Evolutionary conservation across 2,329 filamentous ascomycete species (phyloP).

Genomic region (Aspergillus glaucus): DNA sequence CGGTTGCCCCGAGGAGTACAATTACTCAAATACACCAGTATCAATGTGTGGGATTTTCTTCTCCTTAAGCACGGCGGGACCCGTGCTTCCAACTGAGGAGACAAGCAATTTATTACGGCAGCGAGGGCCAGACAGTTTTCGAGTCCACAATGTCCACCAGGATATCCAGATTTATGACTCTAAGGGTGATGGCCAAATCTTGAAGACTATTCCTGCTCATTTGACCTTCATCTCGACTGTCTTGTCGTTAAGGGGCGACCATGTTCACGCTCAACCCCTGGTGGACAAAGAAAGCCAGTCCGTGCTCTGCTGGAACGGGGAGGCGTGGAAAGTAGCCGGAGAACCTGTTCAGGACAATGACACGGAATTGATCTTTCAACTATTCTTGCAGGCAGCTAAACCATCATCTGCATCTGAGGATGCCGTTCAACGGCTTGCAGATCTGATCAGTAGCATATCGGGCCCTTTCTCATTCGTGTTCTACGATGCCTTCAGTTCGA

Average conservation of each 20-base stretch:
- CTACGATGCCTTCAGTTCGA: slow-evolving; percentile 57
- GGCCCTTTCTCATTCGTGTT: slow-evolving; percentile 91
- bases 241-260: slow-evolving; percentile 74
- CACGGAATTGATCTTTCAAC: slow-evolving; percentile 60
- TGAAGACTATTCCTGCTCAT: slow-evolving; percentile 25
- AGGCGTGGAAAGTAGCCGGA: slow-evolving; percentile 73
- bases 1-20: too few species aligned
- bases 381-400: slow-evolving; percentile 46
- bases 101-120: slow-evolving; percentile 29
- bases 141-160: slow-evolving; percentile 24
- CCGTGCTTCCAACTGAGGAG: slow-evolving; percentile 26
- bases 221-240: slow-evolving; percentile 75
- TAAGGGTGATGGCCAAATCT: not conserved
- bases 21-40: too few species aligned
- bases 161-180: slow-evolving; percentile 10
- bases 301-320: slow-evolving; percentile 92
- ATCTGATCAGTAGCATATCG: slow-evolving; percentile 56
- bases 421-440: slow-evolving; percentile 23
- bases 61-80: slow-evolving; percentile 34
- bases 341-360: slow-evolving; percentile 65
- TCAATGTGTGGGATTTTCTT: slow-evolving; percentile 49
- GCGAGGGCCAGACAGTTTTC: slow-evolving; percentile 41
- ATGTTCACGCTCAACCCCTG: slow-evolving; percentile 68
- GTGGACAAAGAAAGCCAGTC: slow-evolving; percentile 52
- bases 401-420: slow-evolving; percentile 1